phyloP scores from a whole-genome alignment of 192 early-diverging fungal genomes.

The Dissophora globulifera region DNA sequence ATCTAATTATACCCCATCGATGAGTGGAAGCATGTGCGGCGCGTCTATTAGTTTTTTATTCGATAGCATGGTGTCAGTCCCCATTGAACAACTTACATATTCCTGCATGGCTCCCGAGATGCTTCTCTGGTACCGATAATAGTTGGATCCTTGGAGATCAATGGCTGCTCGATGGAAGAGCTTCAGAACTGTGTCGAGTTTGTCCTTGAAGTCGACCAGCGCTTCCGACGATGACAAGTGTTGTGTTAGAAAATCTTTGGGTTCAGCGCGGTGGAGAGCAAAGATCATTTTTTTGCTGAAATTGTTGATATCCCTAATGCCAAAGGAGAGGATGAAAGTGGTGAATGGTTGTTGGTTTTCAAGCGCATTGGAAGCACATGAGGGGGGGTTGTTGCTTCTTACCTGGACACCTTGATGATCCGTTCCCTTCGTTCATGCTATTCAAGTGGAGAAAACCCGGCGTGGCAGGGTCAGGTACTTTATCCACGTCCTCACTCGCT shows the following conservation, averaged over 20 bases:
- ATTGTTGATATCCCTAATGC: conserved; percentile 41
- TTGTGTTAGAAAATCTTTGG: conserved; percentile 40
- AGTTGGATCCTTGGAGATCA: conserved; percentile 45
- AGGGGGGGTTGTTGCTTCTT: background rate
- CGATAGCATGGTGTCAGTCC: background rate
- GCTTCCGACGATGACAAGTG: conserved; percentile 24
- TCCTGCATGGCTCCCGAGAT: conserved; percentile 47
- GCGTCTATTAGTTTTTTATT: background rate
- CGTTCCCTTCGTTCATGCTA: conserved; percentile 44
- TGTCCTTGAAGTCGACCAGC: conserved; percentile 35
- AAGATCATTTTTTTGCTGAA: conserved; percentile 54
- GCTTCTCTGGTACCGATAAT: conserved; percentile 46
- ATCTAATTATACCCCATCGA: conserved; percentile 21
- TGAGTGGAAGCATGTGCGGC: too few relatives aligned
- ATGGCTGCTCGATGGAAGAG: conserved; percentile 37
- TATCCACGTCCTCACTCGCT: too few relatives aligned
- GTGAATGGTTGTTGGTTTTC: background rate
- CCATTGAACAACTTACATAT: conserved; percentile 31
- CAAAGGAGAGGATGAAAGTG: background rate
- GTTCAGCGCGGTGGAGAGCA: conserved; percentile 45
- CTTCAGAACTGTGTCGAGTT: conserved; percentile 39
- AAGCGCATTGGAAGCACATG: too few relatives aligned
- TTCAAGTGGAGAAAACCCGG: background rate
- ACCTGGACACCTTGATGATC: conserved; percentile 51
- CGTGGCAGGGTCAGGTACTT: too few relatives aligned